Conservation (phyloP, 495 filamentous ascomycete genomes). For the Daldinia decipiens region DNA sequence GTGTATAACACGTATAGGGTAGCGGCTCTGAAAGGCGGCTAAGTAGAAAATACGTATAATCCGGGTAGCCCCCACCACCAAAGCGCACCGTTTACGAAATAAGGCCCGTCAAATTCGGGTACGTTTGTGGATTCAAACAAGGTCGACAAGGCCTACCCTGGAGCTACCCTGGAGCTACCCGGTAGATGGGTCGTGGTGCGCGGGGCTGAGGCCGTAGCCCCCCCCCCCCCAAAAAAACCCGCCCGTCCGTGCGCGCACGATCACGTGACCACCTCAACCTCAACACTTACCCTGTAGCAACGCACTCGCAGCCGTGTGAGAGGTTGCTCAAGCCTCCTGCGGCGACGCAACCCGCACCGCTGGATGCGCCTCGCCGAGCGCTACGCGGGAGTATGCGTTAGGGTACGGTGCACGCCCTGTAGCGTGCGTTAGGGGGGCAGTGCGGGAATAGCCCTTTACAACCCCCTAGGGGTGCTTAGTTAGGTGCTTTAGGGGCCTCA, state of each 20-base stretch:
- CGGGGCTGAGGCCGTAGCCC: background rate
- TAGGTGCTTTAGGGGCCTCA: background rate
- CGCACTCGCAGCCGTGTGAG: background rate
- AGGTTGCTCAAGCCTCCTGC: background rate
- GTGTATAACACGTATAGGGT: too few species aligned
- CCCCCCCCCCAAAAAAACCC: background rate
- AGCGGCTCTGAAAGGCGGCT: too few species aligned
- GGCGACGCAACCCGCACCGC: background rate
- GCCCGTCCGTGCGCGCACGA: background rate
- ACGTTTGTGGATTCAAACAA: too few species aligned
- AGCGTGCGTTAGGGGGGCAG: background rate
- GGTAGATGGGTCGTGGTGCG: background rate
- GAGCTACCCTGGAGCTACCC: slow-evolving; percentile 7
- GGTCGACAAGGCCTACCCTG: background rate
- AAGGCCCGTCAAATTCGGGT: too few species aligned
- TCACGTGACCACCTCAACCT: background rate
- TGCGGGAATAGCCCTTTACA: background rate
- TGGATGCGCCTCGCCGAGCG: slow-evolving; percentile 1
- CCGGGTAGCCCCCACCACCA: too few species aligned
- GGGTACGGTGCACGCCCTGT: background rate
- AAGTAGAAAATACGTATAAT: too few species aligned
- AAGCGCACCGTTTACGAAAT: too few species aligned
- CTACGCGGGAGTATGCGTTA: background rate
- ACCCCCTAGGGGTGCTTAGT: background rate
- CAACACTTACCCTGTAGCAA: background rate